phyloP scores from a whole-genome alignment of 768 basidiomycete species.

The Psilocybe cubensis region DNA sequence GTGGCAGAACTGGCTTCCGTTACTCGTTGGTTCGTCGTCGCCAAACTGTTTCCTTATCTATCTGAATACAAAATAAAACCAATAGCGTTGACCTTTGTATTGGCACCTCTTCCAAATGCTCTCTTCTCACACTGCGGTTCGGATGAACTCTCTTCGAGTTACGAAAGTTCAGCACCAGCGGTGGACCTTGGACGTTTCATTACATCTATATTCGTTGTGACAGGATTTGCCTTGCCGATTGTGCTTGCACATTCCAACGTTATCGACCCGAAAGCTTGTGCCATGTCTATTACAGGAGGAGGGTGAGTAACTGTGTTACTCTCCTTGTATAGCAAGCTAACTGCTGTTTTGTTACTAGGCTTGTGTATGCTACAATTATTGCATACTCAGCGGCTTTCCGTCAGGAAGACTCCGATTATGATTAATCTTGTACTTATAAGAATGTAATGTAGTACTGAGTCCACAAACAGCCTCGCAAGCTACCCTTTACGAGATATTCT shows the following conservation, averaged over 20 bases:
- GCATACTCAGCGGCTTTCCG: conserved; percentile 85
- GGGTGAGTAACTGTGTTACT: conserved; percentile 52
- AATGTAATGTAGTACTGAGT: conserved; percentile 3
- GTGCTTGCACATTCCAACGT: conserved; percentile 91
- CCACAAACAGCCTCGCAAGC: neutral
- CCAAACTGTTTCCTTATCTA: neutral
- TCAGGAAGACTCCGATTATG: conserved; percentile 83
- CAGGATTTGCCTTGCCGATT: conserved; percentile 91
- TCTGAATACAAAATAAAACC: conserved; percentile 3
- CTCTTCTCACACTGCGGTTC: conserved; percentile 90
- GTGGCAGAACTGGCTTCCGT: conserved; percentile 95
- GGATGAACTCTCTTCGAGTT: conserved; percentile 85
- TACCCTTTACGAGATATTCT: neutral
- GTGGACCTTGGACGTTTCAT: conserved; percentile 95
- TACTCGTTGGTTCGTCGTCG: conserved; percentile 82
- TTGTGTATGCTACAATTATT: conserved; percentile 91
- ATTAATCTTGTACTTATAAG: conserved; percentile 39
- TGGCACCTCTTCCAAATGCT: conserved; percentile 95
- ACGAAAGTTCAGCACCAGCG: conserved; percentile 68
- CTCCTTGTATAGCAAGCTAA: conserved; percentile 5
- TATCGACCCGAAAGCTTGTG: conserved; percentile 82
- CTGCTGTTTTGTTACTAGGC: conserved; percentile 34
- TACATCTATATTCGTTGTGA: conserved; percentile 87
- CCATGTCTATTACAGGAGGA: conserved; percentile 95
- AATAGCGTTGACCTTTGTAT: conserved; percentile 88